These are phyloP conservation scores for Nicotiana attenuata DNA, from an alignment of 257 asterid genomes.

Conservation along the genomic window DNA sequence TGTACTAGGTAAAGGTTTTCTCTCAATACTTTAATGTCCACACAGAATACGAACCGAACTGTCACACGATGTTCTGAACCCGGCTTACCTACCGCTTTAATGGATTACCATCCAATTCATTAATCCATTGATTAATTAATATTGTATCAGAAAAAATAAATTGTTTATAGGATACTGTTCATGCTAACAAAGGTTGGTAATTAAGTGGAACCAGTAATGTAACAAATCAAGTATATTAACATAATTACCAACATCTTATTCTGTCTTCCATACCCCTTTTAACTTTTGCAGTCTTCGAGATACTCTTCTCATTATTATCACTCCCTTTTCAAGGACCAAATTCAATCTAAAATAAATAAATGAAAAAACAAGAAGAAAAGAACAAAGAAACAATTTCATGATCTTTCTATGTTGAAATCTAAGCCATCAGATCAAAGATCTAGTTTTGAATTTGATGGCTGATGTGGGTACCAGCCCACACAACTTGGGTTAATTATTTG, in stretches of 20 bases:
- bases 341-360: neutral
- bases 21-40: too few relatives aligned
- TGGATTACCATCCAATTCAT: too few relatives aligned
- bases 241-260: constrained; percentile 14
- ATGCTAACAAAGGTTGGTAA: neutral
- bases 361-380: neutral
- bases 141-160: neutral
- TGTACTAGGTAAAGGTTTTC: too few relatives aligned
- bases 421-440: constrained; percentile 30
- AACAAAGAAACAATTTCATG: neutral
- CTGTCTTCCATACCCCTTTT: constrained; percentile 11
- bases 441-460: constrained; percentile 4
- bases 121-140: neutral
- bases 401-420: neutral
- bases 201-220: neutral
- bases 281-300: constrained; percentile 18
- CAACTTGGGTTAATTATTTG: neutral
- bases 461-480: neutral
- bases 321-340: neutral
- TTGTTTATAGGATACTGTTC: neutral
- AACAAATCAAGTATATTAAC: constrained; percentile 1
- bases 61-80: too few relatives aligned
- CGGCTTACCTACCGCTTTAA: too few relatives aligned
- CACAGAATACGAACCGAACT: too few relatives aligned
- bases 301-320: constrained; percentile 13